A percentile compares a stretch with the other conserved stretches of the same genome.
phyloP scores from a whole-genome alignment of 2,329 filamentous ascomycete genomes.

The Xylogone sp. region DNA sequence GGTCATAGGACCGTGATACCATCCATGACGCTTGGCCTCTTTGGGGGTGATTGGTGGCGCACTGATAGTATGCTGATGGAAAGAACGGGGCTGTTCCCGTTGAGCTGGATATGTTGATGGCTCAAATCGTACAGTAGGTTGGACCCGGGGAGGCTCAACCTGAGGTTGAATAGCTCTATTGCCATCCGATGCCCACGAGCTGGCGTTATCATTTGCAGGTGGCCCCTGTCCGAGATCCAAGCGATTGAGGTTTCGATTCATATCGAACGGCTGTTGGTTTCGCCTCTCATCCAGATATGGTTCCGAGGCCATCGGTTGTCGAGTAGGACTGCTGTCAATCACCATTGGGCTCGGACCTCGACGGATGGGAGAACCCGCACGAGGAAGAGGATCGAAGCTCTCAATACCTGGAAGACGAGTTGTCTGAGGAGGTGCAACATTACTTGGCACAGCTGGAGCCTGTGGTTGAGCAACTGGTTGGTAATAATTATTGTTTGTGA shows the following conservation, averaged over 20 bases:
- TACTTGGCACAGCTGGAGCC: constrained; percentile 18
- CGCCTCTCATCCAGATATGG: constrained; percentile 42
- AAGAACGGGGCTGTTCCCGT: constrained; percentile 26
- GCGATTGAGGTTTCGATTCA: constrained; percentile 61
- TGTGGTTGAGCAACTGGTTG: constrained; percentile 19
- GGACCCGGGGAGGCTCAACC: constrained; percentile 46
- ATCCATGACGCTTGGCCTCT: constrained; percentile 64
- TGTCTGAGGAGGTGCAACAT: constrained; percentile 46
- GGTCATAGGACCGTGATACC: constrained; percentile 60
- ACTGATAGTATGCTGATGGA: constrained; percentile 55
- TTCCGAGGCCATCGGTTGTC: constrained; percentile 10
- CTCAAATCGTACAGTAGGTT: constrained; percentile 51
- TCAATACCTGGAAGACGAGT: constrained; percentile 84
- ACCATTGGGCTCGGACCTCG: constrained; percentile 74
- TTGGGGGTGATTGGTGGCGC: constrained; percentile 54
- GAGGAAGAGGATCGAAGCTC: constrained; percentile 76
- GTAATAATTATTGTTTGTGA: constrained; percentile 63
- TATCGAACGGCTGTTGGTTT: constrained; percentile 52
- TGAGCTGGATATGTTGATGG: constrained; percentile 37
- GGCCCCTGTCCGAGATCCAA: constrained; percentile 58
- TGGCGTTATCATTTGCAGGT: constrained; percentile 48
- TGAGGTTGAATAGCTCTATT: constrained; percentile 53
- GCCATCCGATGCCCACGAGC: constrained; percentile 53
- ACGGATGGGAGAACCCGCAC: constrained; percentile 57
- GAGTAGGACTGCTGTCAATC: constrained; percentile 48